Evolutionary conservation across 2,329 filamentous ascomycete genomes (phyloP), one percentile per base, ranked within the genome.

Genomic region (Phaeoacremonium minimum): DNA sequence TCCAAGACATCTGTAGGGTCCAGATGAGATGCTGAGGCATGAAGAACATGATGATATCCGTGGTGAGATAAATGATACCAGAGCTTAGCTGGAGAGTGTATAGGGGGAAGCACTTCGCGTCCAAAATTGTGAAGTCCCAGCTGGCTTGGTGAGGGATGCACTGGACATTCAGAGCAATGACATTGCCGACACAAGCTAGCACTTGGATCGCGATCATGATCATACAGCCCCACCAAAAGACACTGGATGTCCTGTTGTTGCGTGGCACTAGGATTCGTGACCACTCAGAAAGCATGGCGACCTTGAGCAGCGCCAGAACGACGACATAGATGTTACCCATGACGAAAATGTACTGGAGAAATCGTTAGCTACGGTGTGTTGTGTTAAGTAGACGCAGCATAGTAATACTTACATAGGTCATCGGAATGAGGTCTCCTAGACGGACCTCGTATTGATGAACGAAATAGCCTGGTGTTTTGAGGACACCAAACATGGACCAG

Each of bases 211-310:
- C 40, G 12, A 52, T 53, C 9, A 64, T 40, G 7, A 38, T 9
- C 30, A 54, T 40, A 40, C 52, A 62, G 1, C 49, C 55, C 55
- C 53, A 61, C 53, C 57, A 66, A 37, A 65, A 63, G 6, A 39
- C 15, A 19, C 40, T 57, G 13, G 46, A 47, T 7, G 46, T 48
- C 15, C 47, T 37, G 16, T 50, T 46, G 19, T 30, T 35, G 2
- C 55, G 48, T 9, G 35, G 35, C 6, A 57, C 55, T 30, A 67
- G 61, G 5, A 65, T 43, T 6, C 56, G 51, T n/a, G 49, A 51
- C 66, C 67, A 71, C 37, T 70, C 63, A 7, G 64, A 31, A 11
- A 70, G 50, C 32, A 70, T 66, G 11, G 60, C 58, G 3, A 51
- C 51, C 38, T 68, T 69, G 35, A 67, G 41, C 6, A 64, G 48